Conservation (phyloP, 2,329 filamentous ascomycete species). For the Sclerotinia minor region DNA sequence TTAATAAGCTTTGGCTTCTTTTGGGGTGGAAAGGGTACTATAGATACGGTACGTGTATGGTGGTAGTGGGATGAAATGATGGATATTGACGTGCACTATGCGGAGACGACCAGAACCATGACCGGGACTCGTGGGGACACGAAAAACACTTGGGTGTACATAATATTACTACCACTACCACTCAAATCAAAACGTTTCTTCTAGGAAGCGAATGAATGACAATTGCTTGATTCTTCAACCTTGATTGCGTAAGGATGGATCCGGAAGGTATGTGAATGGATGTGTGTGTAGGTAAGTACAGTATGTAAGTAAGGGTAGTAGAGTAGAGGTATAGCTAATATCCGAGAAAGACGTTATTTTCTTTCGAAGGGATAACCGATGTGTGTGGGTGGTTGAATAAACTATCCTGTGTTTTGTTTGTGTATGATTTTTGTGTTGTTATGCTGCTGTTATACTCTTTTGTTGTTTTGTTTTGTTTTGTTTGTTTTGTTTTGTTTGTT, state of each 20-base stretch:
- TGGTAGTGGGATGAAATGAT: background rate
- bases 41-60: constrained; percentile 9
- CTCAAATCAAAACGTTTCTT: background rate
- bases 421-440: background rate
- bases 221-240: background rate
- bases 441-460: background rate
- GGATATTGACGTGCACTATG: constrained; percentile 1
- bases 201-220: background rate
- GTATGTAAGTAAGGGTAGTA: background rate
- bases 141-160: constrained; percentile 18
- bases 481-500: background rate
- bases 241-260: no score
- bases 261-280: background rate
- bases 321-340: background rate
- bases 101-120: constrained; percentile 20
- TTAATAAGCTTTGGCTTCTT: constrained; percentile 19
- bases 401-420: background rate
- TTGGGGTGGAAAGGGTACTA: constrained; percentile 8
- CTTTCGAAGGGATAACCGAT: background rate
- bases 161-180: background rate
- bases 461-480: background rate
- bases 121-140: constrained; percentile 20
- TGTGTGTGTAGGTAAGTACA: no score
- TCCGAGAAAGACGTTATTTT: background rate
- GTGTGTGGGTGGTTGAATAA: background rate